Evolutionary conservation across 2,329 filamentous ascomycete species (phyloP), one percentile per base, ranked within the genome.

Genomic region (Exophiala oligosperma): DNA sequence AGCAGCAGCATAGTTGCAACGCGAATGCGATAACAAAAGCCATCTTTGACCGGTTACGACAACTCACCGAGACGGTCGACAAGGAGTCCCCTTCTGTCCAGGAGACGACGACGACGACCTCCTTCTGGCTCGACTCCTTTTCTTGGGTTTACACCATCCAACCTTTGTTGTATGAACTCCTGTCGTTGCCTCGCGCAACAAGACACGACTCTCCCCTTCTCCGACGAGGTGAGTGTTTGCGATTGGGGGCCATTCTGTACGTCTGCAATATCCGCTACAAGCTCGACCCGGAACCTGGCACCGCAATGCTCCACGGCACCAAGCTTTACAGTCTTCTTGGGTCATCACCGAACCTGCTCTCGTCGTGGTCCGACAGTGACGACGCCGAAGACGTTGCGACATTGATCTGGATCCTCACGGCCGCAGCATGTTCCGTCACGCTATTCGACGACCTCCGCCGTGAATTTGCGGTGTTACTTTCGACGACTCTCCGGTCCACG

Each of bases 261-360:
- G 29, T 56, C 26, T 51, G 47, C 26, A 48, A 52, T 14, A 28
- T 56, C 28, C 46, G 54, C 4, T 21, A 35, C 37, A 56, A 40
- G 35, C 24, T 44, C 28, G 47, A 51, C 54, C 49, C 40, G 26
- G 54, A 56, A 14, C 40, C 48, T 5, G 54, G 47, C 3, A 24
- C 9, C 8, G 35, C 48, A 24, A 56, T 46, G 41, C 23, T 56
- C 14, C 46, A 56, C 43, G 54, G 54, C n/a, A 56, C 54, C 17
- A 49, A 46, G 17, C 32, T 56, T 9, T 37, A 28, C 21, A 9
- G 35, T 21, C 35, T 46, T 24, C n/a, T 46, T 2, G 38, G 49
- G n/a, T 23, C 47, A n/a, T 23, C 47, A n/a, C 23, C 21, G 26
- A 41, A 43, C n/a, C 2, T 47, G 40, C 28, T 54, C 12, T 29